phyloP scores from a whole-genome alignment of 345 rosid species.

The Melaleuca quinquenervia region DNA sequence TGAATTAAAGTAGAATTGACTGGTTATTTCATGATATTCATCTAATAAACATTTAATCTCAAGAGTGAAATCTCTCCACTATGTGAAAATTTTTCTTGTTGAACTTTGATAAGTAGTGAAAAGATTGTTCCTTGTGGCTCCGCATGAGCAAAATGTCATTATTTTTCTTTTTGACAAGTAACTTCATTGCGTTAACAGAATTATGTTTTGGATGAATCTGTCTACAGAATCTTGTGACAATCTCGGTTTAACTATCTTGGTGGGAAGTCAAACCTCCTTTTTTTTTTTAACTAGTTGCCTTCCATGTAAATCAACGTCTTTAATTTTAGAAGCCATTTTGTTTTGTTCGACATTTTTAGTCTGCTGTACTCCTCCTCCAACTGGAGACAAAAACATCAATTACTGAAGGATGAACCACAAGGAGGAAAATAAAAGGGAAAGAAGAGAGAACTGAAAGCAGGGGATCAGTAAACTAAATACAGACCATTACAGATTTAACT shows the following conservation, averaged over 20 bases:
- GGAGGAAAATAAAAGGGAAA: neutral
- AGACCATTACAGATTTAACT: neutral
- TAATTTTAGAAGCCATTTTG: neutral
- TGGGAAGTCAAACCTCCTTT: no score
- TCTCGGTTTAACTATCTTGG: no score
- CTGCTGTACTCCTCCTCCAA: neutral
- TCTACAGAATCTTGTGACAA: no score
- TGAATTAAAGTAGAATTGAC: neutral
- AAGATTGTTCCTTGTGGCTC: neutral
- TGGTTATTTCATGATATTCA: neutral
- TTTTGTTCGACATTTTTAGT: neutral
- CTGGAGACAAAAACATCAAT: neutral
- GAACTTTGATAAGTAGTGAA: neutral
- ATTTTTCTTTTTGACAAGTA: neutral
- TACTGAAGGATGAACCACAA: neutral
- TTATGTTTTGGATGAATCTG: no score
- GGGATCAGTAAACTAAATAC: neutral
- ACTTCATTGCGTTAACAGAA: neutral
- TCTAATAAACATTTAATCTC: neutral
- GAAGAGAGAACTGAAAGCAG: neutral
- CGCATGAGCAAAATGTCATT: neutral
- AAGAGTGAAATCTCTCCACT: neutral
- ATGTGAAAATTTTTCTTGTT: neutral
- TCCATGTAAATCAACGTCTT: neutral
- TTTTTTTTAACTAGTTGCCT: neutral